phyloP scores from a whole-genome alignment of 441 rosid species.

The Populus hybrid region DNA sequence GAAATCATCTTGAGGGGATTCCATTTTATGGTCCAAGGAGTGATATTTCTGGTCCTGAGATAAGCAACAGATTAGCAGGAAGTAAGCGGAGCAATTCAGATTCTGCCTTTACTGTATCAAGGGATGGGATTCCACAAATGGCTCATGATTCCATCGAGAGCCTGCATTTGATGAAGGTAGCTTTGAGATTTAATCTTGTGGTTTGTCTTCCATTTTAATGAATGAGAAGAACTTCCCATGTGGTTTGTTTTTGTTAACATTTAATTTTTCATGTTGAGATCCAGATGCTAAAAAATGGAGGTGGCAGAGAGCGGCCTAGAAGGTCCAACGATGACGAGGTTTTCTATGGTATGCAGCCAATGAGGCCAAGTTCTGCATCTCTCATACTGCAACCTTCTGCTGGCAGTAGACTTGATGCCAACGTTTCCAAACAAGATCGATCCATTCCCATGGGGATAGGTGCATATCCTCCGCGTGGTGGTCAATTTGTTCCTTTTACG shows the following conservation, averaged over 20 bases:
- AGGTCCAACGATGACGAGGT: constrained; percentile 55
- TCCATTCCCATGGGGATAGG: constrained; percentile 36
- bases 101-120: constrained; percentile 46
- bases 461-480: constrained; percentile 41
- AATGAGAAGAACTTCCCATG: neutral
- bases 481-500: constrained; percentile 44
- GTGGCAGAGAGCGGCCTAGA: constrained; percentile 44
- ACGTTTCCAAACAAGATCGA: constrained; percentile 47
- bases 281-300: constrained; percentile 62
- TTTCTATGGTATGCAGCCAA: constrained; percentile 37
- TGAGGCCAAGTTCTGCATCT: constrained; percentile 49
- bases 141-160: constrained; percentile 63
- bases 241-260: constrained; percentile 6
- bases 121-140: constrained; percentile 36
- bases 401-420: constrained; percentile 47
- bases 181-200: constrained; percentile 13
- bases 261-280: constrained; percentile 12
- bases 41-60: constrained; percentile 59
- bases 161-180: constrained; percentile 78
- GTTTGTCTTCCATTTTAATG: neutral
- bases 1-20: constrained; percentile 76
- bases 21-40: constrained; percentile 71
- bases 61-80: constrained; percentile 58
- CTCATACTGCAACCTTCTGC: constrained; percentile 45
- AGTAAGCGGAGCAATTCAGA: constrained; percentile 78